A percentile compares a stretch with the other conserved stretches of the same genome.
Conservation (phyloP, 768 basidiomycete species). For the Ramaria sp. region DNA sequence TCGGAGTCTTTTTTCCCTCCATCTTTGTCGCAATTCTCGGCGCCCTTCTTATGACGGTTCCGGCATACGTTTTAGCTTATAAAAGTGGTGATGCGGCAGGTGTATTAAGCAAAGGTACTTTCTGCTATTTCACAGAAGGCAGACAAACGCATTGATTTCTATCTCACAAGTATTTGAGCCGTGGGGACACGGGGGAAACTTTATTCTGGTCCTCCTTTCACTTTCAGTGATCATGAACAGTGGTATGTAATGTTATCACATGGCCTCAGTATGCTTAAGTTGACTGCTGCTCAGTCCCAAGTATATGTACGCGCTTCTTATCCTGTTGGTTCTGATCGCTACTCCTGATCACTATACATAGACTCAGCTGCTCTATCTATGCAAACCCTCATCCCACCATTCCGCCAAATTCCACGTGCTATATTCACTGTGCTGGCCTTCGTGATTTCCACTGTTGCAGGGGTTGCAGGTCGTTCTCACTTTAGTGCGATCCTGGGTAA, state of each 20-base stretch:
- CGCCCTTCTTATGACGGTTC: constrained; percentile 32
- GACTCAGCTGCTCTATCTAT: constrained; percentile 38
- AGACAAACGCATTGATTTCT: not conserved
- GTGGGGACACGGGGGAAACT: constrained; percentile 32
- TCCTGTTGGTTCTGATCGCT: not conserved
- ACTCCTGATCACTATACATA: constrained; percentile 14
- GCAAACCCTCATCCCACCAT: constrained; percentile 32
- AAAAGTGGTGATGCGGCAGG: constrained; percentile 30
- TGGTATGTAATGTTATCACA: constrained; percentile 16
- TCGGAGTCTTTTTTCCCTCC: constrained; percentile 38
- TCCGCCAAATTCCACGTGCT: constrained; percentile 33
- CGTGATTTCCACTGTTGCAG: constrained; percentile 27
- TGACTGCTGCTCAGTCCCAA: not conserved
- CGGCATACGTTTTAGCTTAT: constrained; percentile 30
- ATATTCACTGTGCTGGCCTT: constrained; percentile 34
- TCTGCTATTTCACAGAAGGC: not conserved
- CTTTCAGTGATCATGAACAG: constrained; percentile 25
- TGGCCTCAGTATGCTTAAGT: not conserved
- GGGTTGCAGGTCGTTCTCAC: constrained; percentile 32
- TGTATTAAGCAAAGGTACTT: constrained; percentile 31
- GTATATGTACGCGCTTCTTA: not conserved
- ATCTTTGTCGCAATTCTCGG: constrained; percentile 27
- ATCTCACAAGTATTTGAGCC: constrained; percentile 15
- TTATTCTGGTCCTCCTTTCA: constrained; percentile 30
- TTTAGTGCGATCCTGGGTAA: constrained; percentile 19